Base-by-base conservation (phyloP, 352 stramenopile genomes). In the Phytopythium oedochilum region DNA sequence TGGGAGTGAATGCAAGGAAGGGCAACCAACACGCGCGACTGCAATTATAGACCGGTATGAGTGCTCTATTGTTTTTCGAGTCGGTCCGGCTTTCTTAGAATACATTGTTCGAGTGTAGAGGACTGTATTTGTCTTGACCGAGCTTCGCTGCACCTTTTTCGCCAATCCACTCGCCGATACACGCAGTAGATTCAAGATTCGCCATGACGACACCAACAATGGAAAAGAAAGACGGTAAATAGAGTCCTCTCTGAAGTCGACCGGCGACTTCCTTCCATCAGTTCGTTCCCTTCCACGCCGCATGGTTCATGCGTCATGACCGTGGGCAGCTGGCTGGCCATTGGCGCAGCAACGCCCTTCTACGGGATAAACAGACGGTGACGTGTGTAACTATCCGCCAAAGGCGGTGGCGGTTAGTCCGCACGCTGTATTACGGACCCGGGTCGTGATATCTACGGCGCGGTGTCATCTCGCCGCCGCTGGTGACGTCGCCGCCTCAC, bases 401-500 rank as follows among this genome's bases (percentile, higher is more conserved):
- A n/a, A n/a, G 11, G 39, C 22, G 23, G 23, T 49, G 43, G 25
- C 23, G 23, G 43, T 10, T 20, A 14, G 12, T 42, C n/a, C n/a
- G n/a, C n/a, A n/a, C n/a, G n/a, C n/a, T n/a, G n/a, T n/a, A n/a
- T n/a, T n/a, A n/a, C n/a, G n/a, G n/a, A n/a, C n/a, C n/a, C n/a
- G 20, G 20, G 17, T 31, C 22, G 20, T 20, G 11, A 47, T 18
- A 47, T 47, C 40, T 11, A 47, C 40, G 25, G 43, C 12, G 12
- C 28, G 10, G 44, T 50, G 44, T 50, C 44, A 50, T 50, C 14
- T 5, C 44, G 8, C 28, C 44, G 8, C 3, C 14, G 18, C 7
- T 34, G 44, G 44, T 50, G 44, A 50, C 44, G 44, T 36, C 44
- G 43, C 23, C 40, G 11, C 39, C 10, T 46, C 40, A 46, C 20